Evolutionary conservation across 306 rosid species (phyloP).

Genomic region (Malus orientalis): DNA sequence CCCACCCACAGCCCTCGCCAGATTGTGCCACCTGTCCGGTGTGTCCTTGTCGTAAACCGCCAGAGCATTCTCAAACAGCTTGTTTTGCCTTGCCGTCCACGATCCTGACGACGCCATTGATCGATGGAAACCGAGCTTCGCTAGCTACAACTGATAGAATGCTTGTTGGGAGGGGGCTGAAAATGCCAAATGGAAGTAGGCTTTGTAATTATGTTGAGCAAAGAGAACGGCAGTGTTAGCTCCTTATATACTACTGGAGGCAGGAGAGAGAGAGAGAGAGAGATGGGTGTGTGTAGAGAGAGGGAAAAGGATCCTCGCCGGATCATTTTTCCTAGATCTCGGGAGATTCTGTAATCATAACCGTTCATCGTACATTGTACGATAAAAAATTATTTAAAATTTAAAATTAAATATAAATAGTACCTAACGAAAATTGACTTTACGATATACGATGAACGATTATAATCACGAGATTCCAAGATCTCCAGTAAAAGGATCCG

Average conservation of each 20-base stretch:
- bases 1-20: constrained; percentile 70
- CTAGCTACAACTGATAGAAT: background rate
- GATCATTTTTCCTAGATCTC: no score
- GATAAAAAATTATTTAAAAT: no score
- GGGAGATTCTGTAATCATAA: no score
- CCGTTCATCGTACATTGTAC: no score
- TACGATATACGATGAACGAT: no score
- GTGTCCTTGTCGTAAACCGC: constrained; percentile 51
- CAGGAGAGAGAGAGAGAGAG: background rate
- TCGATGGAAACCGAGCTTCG: background rate
- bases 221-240: constrained; percentile 14
- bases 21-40: constrained; percentile 61
- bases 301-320: no score
- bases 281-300: background rate
- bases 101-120: constrained; percentile 36
- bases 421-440: no score
- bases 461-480: accelerated
- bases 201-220: constrained; percentile 1
- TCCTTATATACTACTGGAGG: constrained; percentile 32
- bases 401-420: no score
- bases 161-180: background rate
- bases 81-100: constrained; percentile 71
- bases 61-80: constrained; percentile 67
- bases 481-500: no score
- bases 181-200: background rate